phyloP scores from a whole-genome alignment of 768 basidiomycete genomes.

The Podaxis mareebaensis region DNA sequence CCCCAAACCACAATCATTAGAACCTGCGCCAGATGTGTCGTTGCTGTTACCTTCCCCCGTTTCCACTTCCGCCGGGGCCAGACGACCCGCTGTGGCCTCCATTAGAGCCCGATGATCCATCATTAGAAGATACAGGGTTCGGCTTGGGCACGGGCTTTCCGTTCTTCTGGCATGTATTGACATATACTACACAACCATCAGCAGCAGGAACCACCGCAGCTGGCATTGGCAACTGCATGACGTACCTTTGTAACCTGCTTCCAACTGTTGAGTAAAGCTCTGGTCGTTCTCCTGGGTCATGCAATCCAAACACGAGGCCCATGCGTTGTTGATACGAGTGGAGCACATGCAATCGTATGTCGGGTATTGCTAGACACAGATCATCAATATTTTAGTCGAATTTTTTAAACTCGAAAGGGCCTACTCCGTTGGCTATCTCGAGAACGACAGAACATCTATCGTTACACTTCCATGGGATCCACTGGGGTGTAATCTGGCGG shows the following conservation, averaged over 20 bases:
- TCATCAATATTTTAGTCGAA: not conserved
- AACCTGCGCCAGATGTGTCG: not conserved
- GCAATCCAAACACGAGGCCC: not conserved
- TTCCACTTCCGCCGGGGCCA: not conserved
- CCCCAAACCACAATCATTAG: not conserved
- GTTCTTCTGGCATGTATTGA: not conserved
- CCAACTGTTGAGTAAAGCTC: not conserved
- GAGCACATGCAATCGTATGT: not conserved
- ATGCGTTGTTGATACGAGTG: not conserved
- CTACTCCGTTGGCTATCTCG: not conserved
- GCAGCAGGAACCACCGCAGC: not conserved
- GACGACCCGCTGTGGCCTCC: not conserved
- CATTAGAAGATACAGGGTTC: not conserved
- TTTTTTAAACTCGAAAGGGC: not conserved
- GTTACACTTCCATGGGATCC: not conserved
- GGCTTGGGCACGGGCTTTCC: not conserved
- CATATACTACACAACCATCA: not conserved
- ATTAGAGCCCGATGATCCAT: not conserved
- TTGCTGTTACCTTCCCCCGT: not conserved
- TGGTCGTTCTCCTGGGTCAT: not conserved
- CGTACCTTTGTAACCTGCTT: not conserved
- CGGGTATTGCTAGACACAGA: not conserved
- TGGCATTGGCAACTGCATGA: not conserved
- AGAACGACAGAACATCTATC: not conserved
- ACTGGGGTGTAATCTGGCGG: not conserved